Conservation (phyloP, 2,329 filamentous ascomycete genomes). For the Penicillium sp. region DNA sequence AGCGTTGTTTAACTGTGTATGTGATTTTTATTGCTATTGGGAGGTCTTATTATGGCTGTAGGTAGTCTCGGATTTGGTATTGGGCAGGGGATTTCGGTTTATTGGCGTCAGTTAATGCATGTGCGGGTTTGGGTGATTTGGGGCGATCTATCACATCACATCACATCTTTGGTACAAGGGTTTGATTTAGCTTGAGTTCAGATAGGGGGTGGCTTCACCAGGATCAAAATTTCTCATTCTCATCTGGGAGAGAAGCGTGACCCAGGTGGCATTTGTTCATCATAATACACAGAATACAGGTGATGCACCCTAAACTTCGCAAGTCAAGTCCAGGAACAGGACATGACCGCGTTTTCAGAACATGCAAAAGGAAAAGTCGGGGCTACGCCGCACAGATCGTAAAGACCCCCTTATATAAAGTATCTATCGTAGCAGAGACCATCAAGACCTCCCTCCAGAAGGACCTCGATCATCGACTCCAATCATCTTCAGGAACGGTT, state of each 20-base stretch:
- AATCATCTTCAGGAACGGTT: slow-evolving; percentile 60
- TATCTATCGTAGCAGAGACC: neutral
- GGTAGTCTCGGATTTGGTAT: neutral
- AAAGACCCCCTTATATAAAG: too few relatives aligned
- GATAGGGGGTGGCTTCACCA: neutral
- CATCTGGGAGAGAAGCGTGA: neutral
- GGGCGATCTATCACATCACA: neutral
- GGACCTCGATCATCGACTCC: slow-evolving; percentile 35
- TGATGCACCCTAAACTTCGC: neutral
- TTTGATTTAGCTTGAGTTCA: neutral
- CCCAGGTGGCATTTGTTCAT: slow-evolving; percentile 1
- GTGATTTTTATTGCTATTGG: neutral
- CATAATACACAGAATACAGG: neutral
- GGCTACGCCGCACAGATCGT: neutral
- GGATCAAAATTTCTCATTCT: neutral
- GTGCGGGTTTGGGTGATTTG: neutral
- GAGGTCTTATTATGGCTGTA: neutral
- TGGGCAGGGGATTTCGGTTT: neutral
- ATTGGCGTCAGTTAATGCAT: neutral
- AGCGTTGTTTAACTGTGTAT: neutral
- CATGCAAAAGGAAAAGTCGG: neutral
- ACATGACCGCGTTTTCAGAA: neutral
- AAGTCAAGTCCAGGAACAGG: neutral
- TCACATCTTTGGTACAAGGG: neutral
- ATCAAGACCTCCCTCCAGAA: slow-evolving; percentile 29